Evolutionary conservation across 768 basidiomycete species (phyloP).

Genomic region (Agaricus subrufescens): DNA sequence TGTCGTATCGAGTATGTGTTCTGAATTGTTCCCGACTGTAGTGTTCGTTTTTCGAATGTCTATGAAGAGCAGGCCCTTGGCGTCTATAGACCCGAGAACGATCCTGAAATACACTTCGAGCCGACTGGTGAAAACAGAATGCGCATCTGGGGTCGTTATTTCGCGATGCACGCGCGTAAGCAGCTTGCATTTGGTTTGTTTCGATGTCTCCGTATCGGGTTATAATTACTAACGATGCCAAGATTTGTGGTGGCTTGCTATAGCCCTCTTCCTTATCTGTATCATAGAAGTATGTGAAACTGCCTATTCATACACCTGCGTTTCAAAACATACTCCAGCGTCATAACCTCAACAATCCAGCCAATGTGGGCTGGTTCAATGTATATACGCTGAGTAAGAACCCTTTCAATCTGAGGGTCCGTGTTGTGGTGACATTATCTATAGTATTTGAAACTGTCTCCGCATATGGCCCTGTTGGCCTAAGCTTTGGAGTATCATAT

Average conservation of each 20-base stretch:
- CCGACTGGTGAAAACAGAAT: conserved; percentile 40
- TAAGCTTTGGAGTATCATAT: conserved; percentile 82
- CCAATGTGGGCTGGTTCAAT: conserved; percentile 68
- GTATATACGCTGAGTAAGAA: conserved; percentile 71
- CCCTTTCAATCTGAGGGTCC: conserved; percentile 1
- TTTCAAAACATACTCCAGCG: conserved; percentile 33
- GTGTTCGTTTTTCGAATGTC: conserved; percentile 89
- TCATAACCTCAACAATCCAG: conserved; percentile 48
- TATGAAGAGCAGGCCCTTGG: conserved; percentile 94
- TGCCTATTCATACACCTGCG: neutral
- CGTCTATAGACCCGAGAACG: conserved; percentile 52
- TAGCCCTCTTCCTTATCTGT: conserved; percentile 85
- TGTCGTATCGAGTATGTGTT: neutral
- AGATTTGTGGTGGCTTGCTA: conserved; percentile 97
- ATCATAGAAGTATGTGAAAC: conserved; percentile 74
- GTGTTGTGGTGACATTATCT: neutral
- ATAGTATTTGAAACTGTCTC: conserved; percentile 85
- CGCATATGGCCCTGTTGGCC: conserved; percentile 85
- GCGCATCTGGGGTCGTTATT: conserved; percentile 69
- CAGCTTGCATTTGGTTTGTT: conserved; percentile 86
- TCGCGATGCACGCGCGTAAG: conserved; percentile 76
- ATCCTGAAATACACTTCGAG: conserved; percentile 23
- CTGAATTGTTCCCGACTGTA: conserved; percentile 19
- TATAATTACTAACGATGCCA: conserved; percentile 1
- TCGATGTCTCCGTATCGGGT: neutral